Evolutionary conservation across 305 asterid genomes (phyloP).

Genomic region (Fraxinus sp.): DNA sequence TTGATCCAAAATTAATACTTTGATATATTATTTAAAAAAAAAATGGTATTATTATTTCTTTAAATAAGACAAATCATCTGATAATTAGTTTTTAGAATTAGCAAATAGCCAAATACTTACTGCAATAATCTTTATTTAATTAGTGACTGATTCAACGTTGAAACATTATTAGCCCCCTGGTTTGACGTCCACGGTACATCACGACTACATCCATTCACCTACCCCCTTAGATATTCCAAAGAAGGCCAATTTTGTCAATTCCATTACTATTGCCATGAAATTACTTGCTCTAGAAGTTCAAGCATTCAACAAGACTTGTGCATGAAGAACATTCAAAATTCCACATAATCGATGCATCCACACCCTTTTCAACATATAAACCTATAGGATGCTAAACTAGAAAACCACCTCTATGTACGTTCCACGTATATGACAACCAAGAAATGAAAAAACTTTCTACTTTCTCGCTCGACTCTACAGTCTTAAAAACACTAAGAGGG

Average conservation of each 20-base stretch:
- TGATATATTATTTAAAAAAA: neutral
- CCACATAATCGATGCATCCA: neutral
- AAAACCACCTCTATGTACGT: neutral
- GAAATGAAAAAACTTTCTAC: neutral
- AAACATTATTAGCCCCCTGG: constrained; percentile 9
- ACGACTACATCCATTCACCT: neutral
- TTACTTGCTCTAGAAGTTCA: neutral
- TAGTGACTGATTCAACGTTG: neutral
- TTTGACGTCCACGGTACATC: neutral
- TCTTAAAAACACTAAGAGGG: neutral
- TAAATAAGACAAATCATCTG: neutral
- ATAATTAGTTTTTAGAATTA: neutral
- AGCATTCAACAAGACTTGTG: neutral
- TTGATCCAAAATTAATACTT: neutral
- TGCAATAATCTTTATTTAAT: neutral
- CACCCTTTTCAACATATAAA: neutral
- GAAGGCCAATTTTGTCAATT: constrained; percentile 9
- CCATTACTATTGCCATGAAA: neutral
- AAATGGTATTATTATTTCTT: neutral
- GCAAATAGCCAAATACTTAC: neutral
- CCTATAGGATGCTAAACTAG: neutral
- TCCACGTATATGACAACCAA: neutral
- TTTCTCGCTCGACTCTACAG: neutral
- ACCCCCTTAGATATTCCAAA: neutral
- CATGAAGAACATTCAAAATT: neutral